Percentiles rank a stretch among this genome's conserved stretches.
Evolutionary conservation across 805 yeast species (phyloP).

Genomic region (Yamadazyma endophytica): DNA sequence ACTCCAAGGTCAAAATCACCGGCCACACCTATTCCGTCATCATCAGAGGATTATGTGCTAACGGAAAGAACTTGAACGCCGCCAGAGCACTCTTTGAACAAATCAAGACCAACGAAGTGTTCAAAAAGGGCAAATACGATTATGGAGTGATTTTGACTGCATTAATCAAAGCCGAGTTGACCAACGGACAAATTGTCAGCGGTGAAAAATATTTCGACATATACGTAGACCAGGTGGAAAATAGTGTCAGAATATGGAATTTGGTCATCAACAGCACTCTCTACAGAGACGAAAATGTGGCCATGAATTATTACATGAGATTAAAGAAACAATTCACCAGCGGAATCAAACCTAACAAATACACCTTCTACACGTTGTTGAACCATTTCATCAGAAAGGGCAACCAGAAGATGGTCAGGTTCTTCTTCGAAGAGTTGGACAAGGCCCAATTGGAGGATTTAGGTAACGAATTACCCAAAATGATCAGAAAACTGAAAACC

Average conservation of each 20-base stretch:
- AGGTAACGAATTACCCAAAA: constrained; percentile 39
- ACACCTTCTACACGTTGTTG: constrained; percentile 46
- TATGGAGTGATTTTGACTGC: constrained; percentile 36
- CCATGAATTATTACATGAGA: constrained; percentile 36
- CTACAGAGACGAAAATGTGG: constrained; percentile 30
- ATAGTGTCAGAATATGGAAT: constrained; percentile 39
- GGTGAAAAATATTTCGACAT: constrained; percentile 30
- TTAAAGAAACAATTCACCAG: constrained; percentile 22
- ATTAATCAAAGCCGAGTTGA: constrained; percentile 45
- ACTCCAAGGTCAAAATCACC: constrained; percentile 27
- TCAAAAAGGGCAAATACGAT: constrained; percentile 30
- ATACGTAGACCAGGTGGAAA: constrained; percentile 27
- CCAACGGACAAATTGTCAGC: constrained; percentile 28
- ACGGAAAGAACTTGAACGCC: constrained; percentile 43
- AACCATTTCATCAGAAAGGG: constrained; percentile 30
- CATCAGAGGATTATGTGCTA: constrained; percentile 49
- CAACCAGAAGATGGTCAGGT: constrained; percentile 28
- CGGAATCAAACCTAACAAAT: constrained; percentile 40
- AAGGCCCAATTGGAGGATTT: constrained; percentile 21
- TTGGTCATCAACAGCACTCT: constrained; percentile 31
- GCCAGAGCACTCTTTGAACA: constrained; percentile 48
- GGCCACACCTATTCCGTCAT: constrained; percentile 48
- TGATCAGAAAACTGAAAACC: too few relatives aligned
- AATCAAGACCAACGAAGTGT: constrained; percentile 3
- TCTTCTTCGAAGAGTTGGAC: constrained; percentile 36